Conservation (phyloP, 495 filamentous ascomycete genomes). For the Xylaria intraflava region DNA sequence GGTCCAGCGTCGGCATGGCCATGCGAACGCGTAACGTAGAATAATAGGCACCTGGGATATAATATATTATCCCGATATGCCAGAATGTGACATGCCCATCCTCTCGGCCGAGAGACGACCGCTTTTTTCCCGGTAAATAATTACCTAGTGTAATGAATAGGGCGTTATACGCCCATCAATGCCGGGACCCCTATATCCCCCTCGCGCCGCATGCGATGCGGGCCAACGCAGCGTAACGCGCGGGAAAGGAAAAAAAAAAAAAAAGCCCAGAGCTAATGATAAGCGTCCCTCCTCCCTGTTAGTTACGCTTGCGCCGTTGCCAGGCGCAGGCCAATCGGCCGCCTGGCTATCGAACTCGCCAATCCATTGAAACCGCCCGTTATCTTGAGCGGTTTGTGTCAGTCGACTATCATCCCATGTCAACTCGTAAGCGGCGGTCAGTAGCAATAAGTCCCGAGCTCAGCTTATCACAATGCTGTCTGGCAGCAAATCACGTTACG, state of each 20-base stretch:
- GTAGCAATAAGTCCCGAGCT: neutral
- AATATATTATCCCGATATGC: too few relatives aligned
- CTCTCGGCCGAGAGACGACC: neutral
- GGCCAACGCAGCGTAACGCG: neutral
- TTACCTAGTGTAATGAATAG: too few relatives aligned
- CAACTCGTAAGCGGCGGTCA: neutral
- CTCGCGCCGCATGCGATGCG: neutral
- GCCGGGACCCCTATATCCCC: slow-evolving; percentile 7
- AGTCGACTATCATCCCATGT: neutral
- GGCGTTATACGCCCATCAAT: neutral
- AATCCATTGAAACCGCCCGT: neutral
- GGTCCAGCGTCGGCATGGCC: neutral
- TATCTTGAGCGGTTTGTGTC: neutral
- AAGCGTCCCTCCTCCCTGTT: neutral
- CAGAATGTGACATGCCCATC: too few relatives aligned
- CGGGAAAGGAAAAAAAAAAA: too few relatives aligned
- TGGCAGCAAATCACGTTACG: neutral
- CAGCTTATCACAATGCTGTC: neutral
- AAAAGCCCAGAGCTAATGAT: neutral
- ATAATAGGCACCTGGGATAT: neutral
- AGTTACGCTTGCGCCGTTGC: neutral
- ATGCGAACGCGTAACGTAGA: neutral
- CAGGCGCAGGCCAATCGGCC: neutral
- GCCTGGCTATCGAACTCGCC: neutral
- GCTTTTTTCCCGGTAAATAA: neutral